These are phyloP conservation scores for Pestalotiopsis sp. DNA, from an alignment of 2,329 filamentous ascomycete genomes.

Conservation along the genomic window DNA sequence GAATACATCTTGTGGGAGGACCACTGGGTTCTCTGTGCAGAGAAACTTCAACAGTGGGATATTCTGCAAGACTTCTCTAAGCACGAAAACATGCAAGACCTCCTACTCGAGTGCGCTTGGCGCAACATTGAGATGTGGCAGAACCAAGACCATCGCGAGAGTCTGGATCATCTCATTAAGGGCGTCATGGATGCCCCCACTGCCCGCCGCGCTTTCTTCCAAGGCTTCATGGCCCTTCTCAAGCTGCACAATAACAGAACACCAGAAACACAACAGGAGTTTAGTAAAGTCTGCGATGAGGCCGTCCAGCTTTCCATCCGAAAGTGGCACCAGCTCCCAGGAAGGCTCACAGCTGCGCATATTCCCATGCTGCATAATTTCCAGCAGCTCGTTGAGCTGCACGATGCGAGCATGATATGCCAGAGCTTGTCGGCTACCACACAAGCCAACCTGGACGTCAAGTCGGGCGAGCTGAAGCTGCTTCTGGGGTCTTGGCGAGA, in stretches of 20 bases:
- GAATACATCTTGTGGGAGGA: slow-evolving; percentile 99
- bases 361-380: slow-evolving; percentile 96
- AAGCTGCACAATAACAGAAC: slow-evolving; percentile 85
- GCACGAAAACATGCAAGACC: slow-evolving; percentile 97
- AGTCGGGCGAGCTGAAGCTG: slow-evolving; percentile 93
- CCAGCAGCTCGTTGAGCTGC: slow-evolving; percentile 94
- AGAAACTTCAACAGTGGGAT: slow-evolving; percentile 99
- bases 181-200: slow-evolving; percentile 97
- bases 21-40: slow-evolving; percentile 96
- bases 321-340: slow-evolving; percentile 98
- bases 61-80: slow-evolving; percentile 97
- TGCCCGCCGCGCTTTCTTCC: slow-evolving; percentile 92
- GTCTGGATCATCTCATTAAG: slow-evolving; percentile 91
- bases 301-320: slow-evolving; percentile 95
- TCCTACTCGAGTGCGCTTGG: slow-evolving; percentile 94
- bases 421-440: slow-evolving; percentile 86
- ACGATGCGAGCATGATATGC: slow-evolving; percentile 96
- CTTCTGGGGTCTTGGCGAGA: slow-evolving; percentile 95
- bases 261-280: slow-evolving; percentile 72
- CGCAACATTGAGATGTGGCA: slow-evolving; percentile 95
- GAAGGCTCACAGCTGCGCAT: slow-evolving; percentile 90
- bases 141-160: slow-evolving; percentile 80
- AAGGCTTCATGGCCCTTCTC: slow-evolving; percentile 94
- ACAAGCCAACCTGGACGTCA: slow-evolving; percentile 82
- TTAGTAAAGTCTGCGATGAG: slow-evolving; percentile 90